phyloP scores from a whole-genome alignment of 805 yeast species.

The Sugiyamaella floridensis region DNA sequence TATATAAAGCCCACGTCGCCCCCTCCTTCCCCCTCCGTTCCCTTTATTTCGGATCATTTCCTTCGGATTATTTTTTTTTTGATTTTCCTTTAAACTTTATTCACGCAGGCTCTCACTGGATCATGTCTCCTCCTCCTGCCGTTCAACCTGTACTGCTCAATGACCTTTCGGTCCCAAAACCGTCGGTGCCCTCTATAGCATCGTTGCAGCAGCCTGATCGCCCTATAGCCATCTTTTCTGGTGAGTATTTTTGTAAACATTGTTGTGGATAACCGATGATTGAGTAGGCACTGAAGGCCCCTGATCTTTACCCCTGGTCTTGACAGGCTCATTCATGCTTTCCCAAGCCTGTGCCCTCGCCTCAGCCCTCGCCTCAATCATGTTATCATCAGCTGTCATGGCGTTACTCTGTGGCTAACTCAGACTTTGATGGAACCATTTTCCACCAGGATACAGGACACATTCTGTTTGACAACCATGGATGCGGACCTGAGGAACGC shows the following conservation, averaged over 20 bases:
- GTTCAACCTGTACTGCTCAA: slow-evolving; percentile 6
- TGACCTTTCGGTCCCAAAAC: slow-evolving; percentile 11
- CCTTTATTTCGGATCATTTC: background rate
- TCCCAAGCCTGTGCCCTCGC: too few relatives aligned
- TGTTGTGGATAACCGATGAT: background rate
- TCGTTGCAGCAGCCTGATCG: slow-evolving; percentile 12
- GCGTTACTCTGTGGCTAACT: slow-evolving; percentile 6
- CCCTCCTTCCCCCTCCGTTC: background rate
- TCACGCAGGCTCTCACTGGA: background rate
- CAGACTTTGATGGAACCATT: slow-evolving; percentile 41
- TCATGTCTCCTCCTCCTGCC: slow-evolving; percentile 4
- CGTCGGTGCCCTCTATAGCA: slow-evolving; percentile 12
- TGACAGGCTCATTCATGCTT: background rate
- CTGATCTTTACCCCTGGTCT: background rate
- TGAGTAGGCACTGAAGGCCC: background rate
- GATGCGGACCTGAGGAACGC: slow-evolving; percentile 36
- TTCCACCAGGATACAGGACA: slow-evolving; percentile 42
- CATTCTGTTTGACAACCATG: slow-evolving; percentile 37
- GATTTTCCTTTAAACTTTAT: background rate
- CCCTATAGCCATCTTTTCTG: slow-evolving; percentile 16
- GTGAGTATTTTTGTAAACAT: slow-evolving; percentile 5
- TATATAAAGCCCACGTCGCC: background rate
- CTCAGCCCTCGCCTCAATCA: too few relatives aligned
- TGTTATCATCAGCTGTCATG: background rate
- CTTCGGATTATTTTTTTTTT: background rate